Percentiles rank a stretch among this genome's conserved stretches.
phyloP scores from a whole-genome alignment of 2,329 filamentous ascomycete species.

The Helicocarpus griseus region DNA sequence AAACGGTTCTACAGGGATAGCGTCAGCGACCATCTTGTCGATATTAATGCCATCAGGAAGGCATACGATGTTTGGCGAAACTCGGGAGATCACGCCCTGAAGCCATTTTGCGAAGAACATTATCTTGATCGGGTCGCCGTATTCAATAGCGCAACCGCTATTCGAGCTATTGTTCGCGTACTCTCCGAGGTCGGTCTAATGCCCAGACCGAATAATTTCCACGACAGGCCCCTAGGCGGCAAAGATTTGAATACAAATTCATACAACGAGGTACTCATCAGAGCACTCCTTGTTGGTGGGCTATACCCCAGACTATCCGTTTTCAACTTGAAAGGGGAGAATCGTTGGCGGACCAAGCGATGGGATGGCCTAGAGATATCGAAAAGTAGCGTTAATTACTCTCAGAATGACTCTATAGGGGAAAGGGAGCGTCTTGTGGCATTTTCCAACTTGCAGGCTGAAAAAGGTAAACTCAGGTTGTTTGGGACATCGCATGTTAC shows the following conservation, averaged over 20 bases:
- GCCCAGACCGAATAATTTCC: slow-evolving; percentile 11
- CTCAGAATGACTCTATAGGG: neutral
- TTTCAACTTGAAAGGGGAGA: no score
- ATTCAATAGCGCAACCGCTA: slow-evolving; percentile 8
- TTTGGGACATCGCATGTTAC: slow-evolving; percentile 12
- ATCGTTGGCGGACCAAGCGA: no score
- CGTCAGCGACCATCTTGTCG: slow-evolving; percentile 38
- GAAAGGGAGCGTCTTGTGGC: neutral
- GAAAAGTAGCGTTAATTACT: neutral
- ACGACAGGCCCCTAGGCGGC: slow-evolving; percentile 20
- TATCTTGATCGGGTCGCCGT: neutral
- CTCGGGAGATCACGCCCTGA: neutral
- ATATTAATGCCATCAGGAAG: slow-evolving; percentile 36
- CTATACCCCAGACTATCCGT: no score
- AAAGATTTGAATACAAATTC: slow-evolving; percentile 37
- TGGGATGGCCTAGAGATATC: neutral
- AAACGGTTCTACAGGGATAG: slow-evolving; percentile 25
- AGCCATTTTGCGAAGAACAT: neutral
- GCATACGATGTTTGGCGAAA: slow-evolving; percentile 20
- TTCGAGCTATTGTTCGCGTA: slow-evolving; percentile 29
- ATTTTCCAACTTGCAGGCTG: neutral
- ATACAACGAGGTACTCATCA: slow-evolving; percentile 33
- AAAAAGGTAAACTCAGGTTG: neutral
- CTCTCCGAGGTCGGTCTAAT: slow-evolving; percentile 28
- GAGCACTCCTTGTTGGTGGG: no score